phyloP scores from a whole-genome alignment of 768 basidiomycete species.

The Galerina marginata region DNA sequence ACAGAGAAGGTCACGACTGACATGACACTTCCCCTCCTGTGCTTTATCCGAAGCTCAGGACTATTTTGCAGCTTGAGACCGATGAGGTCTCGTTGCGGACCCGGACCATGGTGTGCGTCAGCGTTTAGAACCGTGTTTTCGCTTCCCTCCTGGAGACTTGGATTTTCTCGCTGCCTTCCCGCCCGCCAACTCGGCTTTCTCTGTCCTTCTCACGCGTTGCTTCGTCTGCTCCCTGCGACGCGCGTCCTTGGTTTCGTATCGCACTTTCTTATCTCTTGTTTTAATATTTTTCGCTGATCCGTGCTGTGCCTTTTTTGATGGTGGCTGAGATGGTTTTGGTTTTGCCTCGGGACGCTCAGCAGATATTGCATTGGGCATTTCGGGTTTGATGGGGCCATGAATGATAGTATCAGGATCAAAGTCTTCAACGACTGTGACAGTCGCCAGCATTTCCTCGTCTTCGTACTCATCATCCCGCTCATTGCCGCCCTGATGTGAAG shows the following conservation, averaged over 20 bases:
- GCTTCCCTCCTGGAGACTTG: constrained; percentile 23
- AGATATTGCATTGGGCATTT: constrained; percentile 12
- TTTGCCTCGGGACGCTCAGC: constrained; percentile 10
- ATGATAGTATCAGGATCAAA: constrained; percentile 76
- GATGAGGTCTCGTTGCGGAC: constrained; percentile 4
- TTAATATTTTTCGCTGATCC: constrained; percentile 30
- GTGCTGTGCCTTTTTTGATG: constrained; percentile 7
- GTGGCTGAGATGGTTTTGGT: constrained; percentile 1
- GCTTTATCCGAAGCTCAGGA: constrained; percentile 5
- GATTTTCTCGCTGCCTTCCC: constrained; percentile 58
- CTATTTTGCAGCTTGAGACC: background rate
- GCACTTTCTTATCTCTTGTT: constrained; percentile 46
- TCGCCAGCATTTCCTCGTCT: constrained; percentile 84
- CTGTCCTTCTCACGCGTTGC: constrained; percentile 65
- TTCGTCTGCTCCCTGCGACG: constrained; percentile 65
- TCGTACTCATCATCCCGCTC: constrained; percentile 75
- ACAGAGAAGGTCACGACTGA: constrained; percentile 10
- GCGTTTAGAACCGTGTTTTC: constrained; percentile 25
- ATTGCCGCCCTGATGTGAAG: constrained; percentile 34
- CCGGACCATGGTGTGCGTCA: constrained; percentile 12
- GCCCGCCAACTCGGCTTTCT: constrained; percentile 77
- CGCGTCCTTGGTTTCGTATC: constrained; percentile 75
- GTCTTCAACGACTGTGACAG: constrained; percentile 91
- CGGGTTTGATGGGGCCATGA: constrained; percentile 44
- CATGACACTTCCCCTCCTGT: background rate